Evolutionary conservation across 1,284 basidiomycete species (phyloP), one percentile per base, ranked within the genome.

Genomic region (Moesziomyces sp.): DNA sequence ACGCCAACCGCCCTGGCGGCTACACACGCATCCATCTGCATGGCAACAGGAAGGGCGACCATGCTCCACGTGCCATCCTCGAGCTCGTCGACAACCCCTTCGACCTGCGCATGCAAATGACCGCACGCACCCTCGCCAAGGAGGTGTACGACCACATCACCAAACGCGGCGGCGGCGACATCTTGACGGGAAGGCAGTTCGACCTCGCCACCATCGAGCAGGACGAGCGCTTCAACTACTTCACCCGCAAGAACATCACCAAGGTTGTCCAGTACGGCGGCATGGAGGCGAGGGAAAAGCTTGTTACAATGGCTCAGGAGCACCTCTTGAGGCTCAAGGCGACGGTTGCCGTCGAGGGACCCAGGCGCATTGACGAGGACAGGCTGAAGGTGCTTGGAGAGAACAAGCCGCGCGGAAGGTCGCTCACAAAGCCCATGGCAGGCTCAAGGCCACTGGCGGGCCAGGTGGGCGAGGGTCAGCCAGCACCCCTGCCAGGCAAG

Each of bases 21-120:
- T 99, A 98, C 87, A 99, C 97, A 8, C 90, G 97, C 26, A 91
- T 99, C 71, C 91, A 94, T 84, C 93, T 91, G 82, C 92, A 90
- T 75, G 97, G 96, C 43, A 89, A 91, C 84, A 89, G 96, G 19
- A 88, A 87, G 59, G 94, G 95, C 24, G 97, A 99, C 87, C 93
- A 97, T 83, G 97, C 97, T 30, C 93, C 94, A 1, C 88, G 91
- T 71, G 96, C 96, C 4, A 89, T 99, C 61, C 86, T 99, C 46
- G 93, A 97, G 85, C 87, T 99, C 7, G 96, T 99, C 34, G 97
- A 99, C 86, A 92, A 93, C 79, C 93, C 94, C 11, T 88, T 89
- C 65, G 97, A 99, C 85, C 86, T 99, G 46, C 90, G 91, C 23
- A 68, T 83, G 52, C 80, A 83, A 53, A 79, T 83, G 79, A 78